Evolutionary conservation across 257 asterid genomes (phyloP).

Genomic region (Petrea volubilis): DNA sequence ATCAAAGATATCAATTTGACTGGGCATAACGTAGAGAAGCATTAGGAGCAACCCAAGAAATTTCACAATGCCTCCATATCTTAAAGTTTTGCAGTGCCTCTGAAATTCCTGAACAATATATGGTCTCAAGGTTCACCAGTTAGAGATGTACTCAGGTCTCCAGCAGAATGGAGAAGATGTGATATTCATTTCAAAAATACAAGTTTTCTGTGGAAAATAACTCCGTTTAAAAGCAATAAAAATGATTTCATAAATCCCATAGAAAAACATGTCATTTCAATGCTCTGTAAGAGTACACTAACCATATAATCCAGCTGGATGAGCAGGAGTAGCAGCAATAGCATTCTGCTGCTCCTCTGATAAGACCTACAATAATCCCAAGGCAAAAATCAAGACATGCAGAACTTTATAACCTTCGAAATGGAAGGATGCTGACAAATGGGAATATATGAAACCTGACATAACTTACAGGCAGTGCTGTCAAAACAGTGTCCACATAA

Average conservation of each 20-base stretch:
- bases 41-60: background rate
- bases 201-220: conserved; percentile 1
- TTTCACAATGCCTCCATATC: conserved; percentile 19
- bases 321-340: conserved; percentile 92
- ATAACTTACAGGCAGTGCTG: conserved; percentile 69
- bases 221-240: background rate
- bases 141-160: background rate
- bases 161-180: conserved; percentile 5
- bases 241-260: conserved; percentile 1
- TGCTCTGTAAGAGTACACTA: conserved; percentile 28
- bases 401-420: conserved; percentile 7
- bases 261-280: background rate
- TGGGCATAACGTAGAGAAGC: background rate
- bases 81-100: background rate
- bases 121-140: background rate
- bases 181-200: background rate
- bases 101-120: background rate
- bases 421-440: conserved; percentile 2
- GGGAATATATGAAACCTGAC: background rate
- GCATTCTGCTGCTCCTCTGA: conserved; percentile 83
- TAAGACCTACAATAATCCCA: conserved; percentile 55
- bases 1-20: background rate
- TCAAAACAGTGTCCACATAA: conserved; percentile 68
- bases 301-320: conserved; percentile 92
- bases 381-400: conserved; percentile 12